These are phyloP conservation scores for Pythium rishiriense DNA, from an alignment of 352 stramenopile genomes.

Conservation along the genomic window DNA sequence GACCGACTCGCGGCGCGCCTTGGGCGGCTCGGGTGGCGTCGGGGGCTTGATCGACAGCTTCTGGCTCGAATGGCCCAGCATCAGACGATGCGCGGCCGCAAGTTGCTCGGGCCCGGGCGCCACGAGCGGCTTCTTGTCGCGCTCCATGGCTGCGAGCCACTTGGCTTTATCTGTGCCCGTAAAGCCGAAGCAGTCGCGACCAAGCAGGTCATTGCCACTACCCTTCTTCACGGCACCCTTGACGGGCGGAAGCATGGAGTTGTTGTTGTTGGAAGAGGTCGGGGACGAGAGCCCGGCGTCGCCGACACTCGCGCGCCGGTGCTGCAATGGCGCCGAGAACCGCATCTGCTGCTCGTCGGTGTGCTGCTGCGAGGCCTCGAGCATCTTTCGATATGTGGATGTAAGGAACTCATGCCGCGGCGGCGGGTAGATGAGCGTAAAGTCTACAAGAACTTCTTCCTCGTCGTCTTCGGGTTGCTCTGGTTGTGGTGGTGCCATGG, in stretches of 20 bases:
- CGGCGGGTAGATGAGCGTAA: conserved; percentile 63
- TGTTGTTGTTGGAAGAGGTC: not conserved
- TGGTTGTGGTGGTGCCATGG: not conserved
- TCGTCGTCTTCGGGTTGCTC: conserved; percentile 16
- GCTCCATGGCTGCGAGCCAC: conserved; percentile 37
- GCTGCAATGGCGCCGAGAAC: conserved; percentile 76
- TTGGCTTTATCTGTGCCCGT: conserved; percentile 76
- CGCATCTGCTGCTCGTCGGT: conserved; percentile 82
- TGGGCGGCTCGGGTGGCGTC: conserved; percentile 53
- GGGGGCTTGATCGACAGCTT: conserved; percentile 77
- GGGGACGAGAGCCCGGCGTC: conserved; percentile 7
- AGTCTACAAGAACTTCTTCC: conserved; percentile 69
- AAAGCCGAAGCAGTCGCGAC: conserved; percentile 81
- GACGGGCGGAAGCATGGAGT: conserved; percentile 46
- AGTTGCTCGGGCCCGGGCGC: conserved; percentile 71
- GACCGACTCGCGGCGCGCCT: conserved; percentile 47
- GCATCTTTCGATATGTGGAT: conserved; percentile 75
- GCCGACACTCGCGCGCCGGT: conserved; percentile 42
- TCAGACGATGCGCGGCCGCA: conserved; percentile 74
- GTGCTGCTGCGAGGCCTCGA: conserved; percentile 77
- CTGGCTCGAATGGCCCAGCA: conserved; percentile 85
- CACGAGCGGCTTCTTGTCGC: conserved; percentile 62
- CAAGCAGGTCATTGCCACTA: conserved; percentile 36
- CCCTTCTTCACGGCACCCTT: conserved; percentile 55
- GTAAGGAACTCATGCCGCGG: conserved; percentile 33